Base-by-base conservation (phyloP, 129 eudicot genomes). In the Arctium lappa region DNA sequence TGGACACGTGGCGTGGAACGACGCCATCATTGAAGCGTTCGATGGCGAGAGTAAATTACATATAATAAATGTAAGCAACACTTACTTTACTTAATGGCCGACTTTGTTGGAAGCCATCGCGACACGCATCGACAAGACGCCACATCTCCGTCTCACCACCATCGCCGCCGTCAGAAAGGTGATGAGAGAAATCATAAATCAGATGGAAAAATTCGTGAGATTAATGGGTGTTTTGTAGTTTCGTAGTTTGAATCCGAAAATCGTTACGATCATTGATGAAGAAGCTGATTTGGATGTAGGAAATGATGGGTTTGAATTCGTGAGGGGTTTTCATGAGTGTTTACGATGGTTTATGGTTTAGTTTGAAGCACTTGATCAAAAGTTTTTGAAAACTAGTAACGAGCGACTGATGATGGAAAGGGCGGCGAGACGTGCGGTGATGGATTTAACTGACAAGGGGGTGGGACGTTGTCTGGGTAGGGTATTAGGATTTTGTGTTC, bases 1-100 rank as follows among this genome's bases (percentile, higher is more conserved):
- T 48, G 99, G 99, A 1, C 99, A 95, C 81, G 99, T 93, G 48
- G 99, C 99, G 5, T 89, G 85, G n/a, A 95, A 95, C 27, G 99
- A 95, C 0, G 97, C 99, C 3, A 92, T 95, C 74, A 85, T 95
- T 88, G 99, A 95, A 34, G 98, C 98, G 7, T 83, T 93, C 2
- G 98, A 95, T 40, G 94, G 95, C 5, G 97, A 90, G 73, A 13
- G 75, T 36, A 91, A 91, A 39, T 37, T 95, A 1, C 99, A 95
- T 71, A 95, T 95, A 4, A 84, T 95, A n/a, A 97, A 95, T 77
- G 75, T 91, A 0, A 87, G 94, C 77, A 95, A 91, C 91, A 93
- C 98, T 0, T 91, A 29, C 63, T 93, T 95, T 88, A 93, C 99
- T 2, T 98, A 95, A 77, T 95, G 99, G 99, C 99, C 98, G 11